Evolutionary conservation across 2,329 filamentous ascomycete genomes (phyloP), one percentile per base, ranked within the genome.

Genomic region (Teratosphaeria nubilosa): DNA sequence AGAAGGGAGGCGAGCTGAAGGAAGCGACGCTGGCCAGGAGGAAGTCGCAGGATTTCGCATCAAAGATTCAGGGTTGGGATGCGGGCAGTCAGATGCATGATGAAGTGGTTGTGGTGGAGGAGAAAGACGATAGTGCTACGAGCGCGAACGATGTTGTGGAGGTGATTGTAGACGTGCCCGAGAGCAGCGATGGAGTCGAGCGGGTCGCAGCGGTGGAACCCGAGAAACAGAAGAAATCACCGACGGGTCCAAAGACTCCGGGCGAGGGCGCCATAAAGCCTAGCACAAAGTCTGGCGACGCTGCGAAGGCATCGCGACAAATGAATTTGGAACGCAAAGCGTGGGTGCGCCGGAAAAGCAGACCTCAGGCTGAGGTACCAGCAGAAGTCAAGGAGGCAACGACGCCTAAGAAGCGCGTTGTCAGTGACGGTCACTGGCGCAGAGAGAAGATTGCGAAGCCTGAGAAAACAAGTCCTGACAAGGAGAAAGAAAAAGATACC

Each of bases 361-460:
- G 69, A 57, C 63, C 67, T 5, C 63, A 66, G 27, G 74, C 74
- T 54, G 72, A 75, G 58, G 66, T 77, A 52, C 72, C 77, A 54
- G 70, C 73, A 13, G 77, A 79, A 9, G 72, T 72, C 60, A 77
- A 69, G 69, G 76, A 74, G 65, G 79, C 74, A 69, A 84, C 78
- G 54, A 83, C 89, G 52, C 92, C 92, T 16, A 91, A 90, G 75
- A 96, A 95, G 79, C 84, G 91, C 62, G 90, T 97, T 56, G 84
- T 96, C 61, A 96, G 91, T 71, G 92, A 97, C 75, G 87, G 88
- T 57, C 89, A 96, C 74, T 97, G 92, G 88, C 65, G 70, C 27
- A 68, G 67, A 56, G 70, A 73, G 57, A 64, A 65, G 16, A 58
- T 58, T 11, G 56, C 62, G 30, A 68, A 65, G 51, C 62, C 64